These are phyloP conservation scores for Colletotrichum sp. DNA, from an alignment of 2,329 filamentous ascomycete species.

Conservation along the genomic window DNA sequence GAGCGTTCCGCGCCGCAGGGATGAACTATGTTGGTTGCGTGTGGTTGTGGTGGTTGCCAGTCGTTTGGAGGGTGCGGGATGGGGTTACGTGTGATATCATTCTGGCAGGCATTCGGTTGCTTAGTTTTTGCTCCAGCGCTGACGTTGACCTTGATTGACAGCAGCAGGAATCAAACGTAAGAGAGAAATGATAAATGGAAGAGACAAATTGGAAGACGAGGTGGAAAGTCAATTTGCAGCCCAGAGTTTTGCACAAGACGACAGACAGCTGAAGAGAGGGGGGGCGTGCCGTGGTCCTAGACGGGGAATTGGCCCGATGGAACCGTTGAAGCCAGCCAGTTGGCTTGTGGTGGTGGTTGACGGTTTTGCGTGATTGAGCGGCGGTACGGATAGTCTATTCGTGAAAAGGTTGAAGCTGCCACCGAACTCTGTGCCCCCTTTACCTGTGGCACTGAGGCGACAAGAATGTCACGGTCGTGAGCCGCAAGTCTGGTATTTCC, in stretches of 20 bases:
- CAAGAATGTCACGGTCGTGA: neutral
- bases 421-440: neutral
- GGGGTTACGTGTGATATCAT: conserved; percentile 5
- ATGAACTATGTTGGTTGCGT: neutral
- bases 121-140: neutral
- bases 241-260: neutral
- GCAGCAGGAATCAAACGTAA: neutral
- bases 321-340: neutral
- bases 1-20: neutral
- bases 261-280: neutral
- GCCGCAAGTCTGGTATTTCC: neutral
- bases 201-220: neutral
- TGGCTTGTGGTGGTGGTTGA: neutral
- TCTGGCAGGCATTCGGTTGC: neutral
- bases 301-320: neutral
- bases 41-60: neutral
- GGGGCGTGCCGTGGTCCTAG: neutral
- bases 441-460: neutral
- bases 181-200: neutral
- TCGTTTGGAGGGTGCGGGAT: neutral
- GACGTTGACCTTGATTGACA: neutral
- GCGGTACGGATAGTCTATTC: neutral
- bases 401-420: neutral
- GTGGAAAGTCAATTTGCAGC: neutral
- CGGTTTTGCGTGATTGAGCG: neutral